Percentiles rank a stretch among this genome's conserved stretches.
Evolutionary conservation across 768 basidiomycete genomes (phyloP).

Genomic region (Leucosporidium yakuticum): DNA sequence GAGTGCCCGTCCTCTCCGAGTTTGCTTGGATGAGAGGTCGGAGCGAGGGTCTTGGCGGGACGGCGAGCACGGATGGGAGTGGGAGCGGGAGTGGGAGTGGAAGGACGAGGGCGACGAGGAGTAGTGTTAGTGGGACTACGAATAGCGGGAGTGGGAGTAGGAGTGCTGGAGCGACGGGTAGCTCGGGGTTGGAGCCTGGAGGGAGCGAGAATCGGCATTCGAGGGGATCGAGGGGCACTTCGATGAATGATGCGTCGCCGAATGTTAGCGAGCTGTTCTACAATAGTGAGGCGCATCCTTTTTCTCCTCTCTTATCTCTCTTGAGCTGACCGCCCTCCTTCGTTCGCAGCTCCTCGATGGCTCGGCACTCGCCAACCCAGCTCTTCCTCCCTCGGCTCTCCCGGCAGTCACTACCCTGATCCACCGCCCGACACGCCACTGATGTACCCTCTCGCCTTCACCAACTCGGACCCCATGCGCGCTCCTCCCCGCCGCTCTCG

Average conservation of each 20-base stretch:
- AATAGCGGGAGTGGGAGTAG: neutral
- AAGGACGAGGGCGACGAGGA: neutral
- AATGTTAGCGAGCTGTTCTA: neutral
- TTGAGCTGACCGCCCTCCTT: neutral
- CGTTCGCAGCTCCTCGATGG: neutral
- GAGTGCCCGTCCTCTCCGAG: neutral
- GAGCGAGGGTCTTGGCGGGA: neutral
- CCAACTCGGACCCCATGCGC: too few species aligned
- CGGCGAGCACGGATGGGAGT: neutral
- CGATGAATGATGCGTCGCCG: neutral
- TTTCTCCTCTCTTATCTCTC: neutral
- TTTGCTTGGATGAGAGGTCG: constrained; percentile 9
- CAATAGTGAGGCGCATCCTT: constrained; percentile 4
- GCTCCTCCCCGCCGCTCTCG: too few species aligned
- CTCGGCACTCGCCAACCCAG: too few species aligned
- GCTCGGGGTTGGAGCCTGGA: too few species aligned
- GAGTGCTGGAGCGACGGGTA: neutral
- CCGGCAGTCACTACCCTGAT: too few species aligned
- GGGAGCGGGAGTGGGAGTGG: neutral
- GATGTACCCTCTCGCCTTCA: too few species aligned
- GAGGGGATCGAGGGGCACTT: neutral
- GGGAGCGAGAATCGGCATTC: neutral
- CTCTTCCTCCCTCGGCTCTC: too few species aligned
- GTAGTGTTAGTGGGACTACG: too few species aligned
- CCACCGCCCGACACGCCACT: too few species aligned